phyloP scores from a whole-genome alignment of 2,329 filamentous ascomycete genomes.

The Xylaria sp. region DNA sequence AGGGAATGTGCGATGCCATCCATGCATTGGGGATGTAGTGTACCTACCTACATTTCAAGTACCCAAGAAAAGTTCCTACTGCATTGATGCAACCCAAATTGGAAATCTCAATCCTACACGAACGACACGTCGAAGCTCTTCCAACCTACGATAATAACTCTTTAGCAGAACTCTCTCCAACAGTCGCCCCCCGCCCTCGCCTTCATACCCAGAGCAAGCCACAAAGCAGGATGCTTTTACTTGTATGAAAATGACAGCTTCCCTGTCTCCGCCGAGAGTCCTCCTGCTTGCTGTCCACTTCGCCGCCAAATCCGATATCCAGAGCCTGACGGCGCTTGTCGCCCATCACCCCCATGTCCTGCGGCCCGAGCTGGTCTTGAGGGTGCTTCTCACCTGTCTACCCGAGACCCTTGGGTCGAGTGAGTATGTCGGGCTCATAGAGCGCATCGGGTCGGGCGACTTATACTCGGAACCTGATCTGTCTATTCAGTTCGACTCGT shows the following conservation, averaged over 20 bases:
- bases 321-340: conserved; percentile 69
- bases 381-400: conserved; percentile 79
- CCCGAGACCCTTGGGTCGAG: conserved; percentile 75
- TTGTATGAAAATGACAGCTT: conserved; percentile 50
- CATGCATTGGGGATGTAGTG: not conserved
- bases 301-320: conserved; percentile 73
- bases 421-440: conserved; percentile 71
- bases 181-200: not conserved
- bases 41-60: not conserved
- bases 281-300: conserved; percentile 78
- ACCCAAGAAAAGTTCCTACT: too few species aligned
- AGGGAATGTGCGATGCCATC: conserved; percentile 18
- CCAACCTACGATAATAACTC: not conserved
- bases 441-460: conserved; percentile 64
- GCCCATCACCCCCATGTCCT: conserved; percentile 68
- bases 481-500: conserved; percentile 61
- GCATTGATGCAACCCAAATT: not conserved
- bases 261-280: conserved; percentile 73
- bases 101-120: not conserved
- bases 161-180: not conserved
- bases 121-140: not conserved
- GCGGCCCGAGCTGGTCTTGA: conserved; percentile 72
- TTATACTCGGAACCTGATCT: conserved; percentile 55
- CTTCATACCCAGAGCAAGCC: conserved; percentile 2
- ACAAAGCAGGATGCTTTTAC: conserved; percentile 29